Percentiles rank a stretch among this genome's conserved stretches.
Evolutionary conservation across 108 stramenopile genomes (phyloP).

Genomic region (Cyclotella kingstonii): DNA sequence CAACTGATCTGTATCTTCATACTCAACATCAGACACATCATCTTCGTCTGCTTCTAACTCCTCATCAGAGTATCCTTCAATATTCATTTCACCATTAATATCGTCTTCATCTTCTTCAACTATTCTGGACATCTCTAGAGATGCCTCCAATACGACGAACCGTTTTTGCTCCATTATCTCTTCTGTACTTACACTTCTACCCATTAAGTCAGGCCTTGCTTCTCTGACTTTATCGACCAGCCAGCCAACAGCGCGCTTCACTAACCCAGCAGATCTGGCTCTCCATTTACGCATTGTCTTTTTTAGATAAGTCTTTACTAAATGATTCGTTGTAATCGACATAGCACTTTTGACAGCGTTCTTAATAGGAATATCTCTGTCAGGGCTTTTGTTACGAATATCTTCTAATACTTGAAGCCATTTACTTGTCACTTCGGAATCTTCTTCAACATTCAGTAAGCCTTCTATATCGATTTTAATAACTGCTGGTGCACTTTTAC

Average conservation of each 20-base stretch:
- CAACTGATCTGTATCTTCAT: constrained; percentile 44
- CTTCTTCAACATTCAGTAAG: constrained; percentile 69
- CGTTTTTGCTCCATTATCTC: constrained; percentile 55
- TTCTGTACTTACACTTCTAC: constrained; percentile 33
- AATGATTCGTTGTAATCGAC: constrained; percentile 57
- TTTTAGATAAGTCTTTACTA: constrained; percentile 68
- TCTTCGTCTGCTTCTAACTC: constrained; percentile 68
- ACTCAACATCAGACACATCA: constrained; percentile 44
- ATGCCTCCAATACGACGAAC: constrained; percentile 68
- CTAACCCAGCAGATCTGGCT: constrained; percentile 56
- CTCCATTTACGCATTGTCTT: constrained; percentile 70
- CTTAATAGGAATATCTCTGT: constrained; percentile 47
- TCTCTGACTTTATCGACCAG: constrained; percentile 67
- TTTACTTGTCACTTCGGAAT: constrained; percentile 67
- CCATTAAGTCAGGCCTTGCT: constrained; percentile 73
- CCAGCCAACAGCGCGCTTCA: constrained; percentile 78
- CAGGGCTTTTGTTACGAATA: constrained; percentile 50
- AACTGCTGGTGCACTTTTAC: constrained; percentile 45
- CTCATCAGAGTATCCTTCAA: constrained; percentile 61
- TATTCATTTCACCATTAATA: constrained; percentile 54
- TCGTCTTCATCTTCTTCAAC: constrained; percentile 56
- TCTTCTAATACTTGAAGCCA: constrained; percentile 75
- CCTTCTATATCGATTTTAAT: constrained; percentile 83
- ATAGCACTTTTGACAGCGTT: constrained; percentile 60
- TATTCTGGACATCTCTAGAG: constrained; percentile 65